Percentiles rank a stretch among this genome's conserved stretches.
These are phyloP conservation scores for Globisporangium iwayamae DNA, from an alignment of 352 stramenopile species.

Conservation along the genomic window DNA sequence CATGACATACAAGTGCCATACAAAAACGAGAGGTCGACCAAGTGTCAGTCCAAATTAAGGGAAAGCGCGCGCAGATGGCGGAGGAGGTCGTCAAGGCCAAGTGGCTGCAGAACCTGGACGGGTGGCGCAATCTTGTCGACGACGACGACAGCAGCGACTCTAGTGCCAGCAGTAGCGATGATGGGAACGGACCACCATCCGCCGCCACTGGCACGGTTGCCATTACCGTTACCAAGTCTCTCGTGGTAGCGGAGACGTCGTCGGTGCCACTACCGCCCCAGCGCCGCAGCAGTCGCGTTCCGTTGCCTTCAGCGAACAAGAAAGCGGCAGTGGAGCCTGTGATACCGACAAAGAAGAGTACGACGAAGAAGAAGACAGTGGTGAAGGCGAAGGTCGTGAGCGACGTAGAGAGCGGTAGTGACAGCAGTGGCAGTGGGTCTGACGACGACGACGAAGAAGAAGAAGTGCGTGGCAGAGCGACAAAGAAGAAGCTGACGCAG, in stretches of 20 bases:
- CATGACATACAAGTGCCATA: not conserved
- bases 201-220: not conserved
- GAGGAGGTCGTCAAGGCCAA: not conserved
- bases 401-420: constrained; percentile 1
- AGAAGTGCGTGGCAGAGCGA: not conserved
- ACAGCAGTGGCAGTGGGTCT: constrained; percentile 1
- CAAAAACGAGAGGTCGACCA: not conserved
- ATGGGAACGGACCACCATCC: not conserved
- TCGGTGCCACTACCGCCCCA: not conserved
- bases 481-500: constrained; percentile 2
- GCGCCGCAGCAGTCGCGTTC: not conserved
- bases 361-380: constrained; percentile 13
- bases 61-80: not conserved
- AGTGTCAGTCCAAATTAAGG: not conserved
- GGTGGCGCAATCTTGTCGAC: constrained; percentile 12
- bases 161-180: not conserved
- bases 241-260: not conserved
- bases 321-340: not conserved
- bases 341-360: not conserved
- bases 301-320: not conserved
- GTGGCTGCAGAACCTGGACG: constrained; percentile 3
- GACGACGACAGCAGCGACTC: constrained; percentile 19
- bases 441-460: not conserved
- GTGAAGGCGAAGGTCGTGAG: not conserved
- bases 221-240: not conserved